These are phyloP conservation scores for Paramyrothecium sp. DNA, from an alignment of 2,329 filamentous ascomycete species.

Conservation along the genomic window DNA sequence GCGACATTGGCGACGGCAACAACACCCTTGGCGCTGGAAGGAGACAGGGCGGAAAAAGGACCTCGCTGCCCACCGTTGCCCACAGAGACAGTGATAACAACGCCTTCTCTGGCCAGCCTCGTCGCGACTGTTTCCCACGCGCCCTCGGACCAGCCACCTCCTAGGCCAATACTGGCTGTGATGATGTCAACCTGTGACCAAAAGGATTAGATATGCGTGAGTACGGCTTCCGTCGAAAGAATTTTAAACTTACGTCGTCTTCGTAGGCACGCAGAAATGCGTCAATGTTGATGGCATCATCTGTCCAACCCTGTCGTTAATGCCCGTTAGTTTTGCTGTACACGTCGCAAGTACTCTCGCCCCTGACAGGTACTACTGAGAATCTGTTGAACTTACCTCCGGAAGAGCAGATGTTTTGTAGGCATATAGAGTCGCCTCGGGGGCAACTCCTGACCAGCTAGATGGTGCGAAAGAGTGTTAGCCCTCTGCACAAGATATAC, in stretches of 20 bases:
- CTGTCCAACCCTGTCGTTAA: background rate
- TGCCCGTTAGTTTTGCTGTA: background rate
- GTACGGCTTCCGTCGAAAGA: background rate
- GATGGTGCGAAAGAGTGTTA: background rate
- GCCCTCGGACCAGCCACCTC: conserved; percentile 23
- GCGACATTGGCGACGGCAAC: conserved; percentile 32
- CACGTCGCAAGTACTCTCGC: no score
- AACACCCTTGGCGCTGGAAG: conserved; percentile 37
- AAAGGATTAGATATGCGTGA: background rate
- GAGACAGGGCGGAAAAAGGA: conserved; percentile 37
- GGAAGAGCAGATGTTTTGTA: conserved; percentile 23
- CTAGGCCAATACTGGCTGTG: conserved; percentile 25
- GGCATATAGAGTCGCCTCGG: conserved; percentile 20
- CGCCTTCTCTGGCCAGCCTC: conserved; percentile 35
- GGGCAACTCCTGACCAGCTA: conserved; percentile 21
- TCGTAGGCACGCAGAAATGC: conserved; percentile 32
- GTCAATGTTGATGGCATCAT: conserved; percentile 23
- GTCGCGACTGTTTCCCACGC: conserved; percentile 29
- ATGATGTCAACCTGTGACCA: conserved; percentile 29
- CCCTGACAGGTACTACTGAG: no score
- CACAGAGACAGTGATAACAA: conserved; percentile 40
- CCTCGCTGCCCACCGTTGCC: conserved; percentile 43
- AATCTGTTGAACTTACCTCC: background rate
- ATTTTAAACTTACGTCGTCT: conserved; percentile 15
- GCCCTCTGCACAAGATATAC: background rate